Base-by-base conservation (phyloP, 148 eudicot species). In the Silene latifolia region DNA sequence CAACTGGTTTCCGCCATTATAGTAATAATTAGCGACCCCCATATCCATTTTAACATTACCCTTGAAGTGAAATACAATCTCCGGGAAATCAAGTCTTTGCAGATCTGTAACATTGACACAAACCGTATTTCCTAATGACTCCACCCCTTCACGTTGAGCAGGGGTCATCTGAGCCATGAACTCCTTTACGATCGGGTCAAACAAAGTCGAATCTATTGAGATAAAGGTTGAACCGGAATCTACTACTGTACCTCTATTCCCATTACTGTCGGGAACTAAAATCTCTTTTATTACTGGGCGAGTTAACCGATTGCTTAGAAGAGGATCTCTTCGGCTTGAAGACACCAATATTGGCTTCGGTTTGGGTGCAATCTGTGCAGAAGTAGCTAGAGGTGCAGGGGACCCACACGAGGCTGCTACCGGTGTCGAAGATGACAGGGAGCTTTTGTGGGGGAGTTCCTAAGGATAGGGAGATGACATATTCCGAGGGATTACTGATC, bases 191-290 rank as follows among this genome's bases (percentile, higher is more conserved):
- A 92, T 83, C 57, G 83, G 75, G 19, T 86, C 84, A 17, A 47
- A 83, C 12, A 86, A 72, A 18, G 73, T 56, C 9, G 44, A 47
- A 14, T 82, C 88, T 90, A 90, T 84, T 69, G 23, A 86, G 9
- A 92, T 92, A 61, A 88, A 80, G 2, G 95, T 85, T 1, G 92
- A 76, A 56, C 94, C 94, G 19, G 97, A 88, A 46, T 89, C 97
- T 0, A 92, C 75, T 18, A 92, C 85, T 0, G 87, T 83, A 15
- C 97, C 97, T 9, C 94, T 92, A 10, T 80, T 72, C 0, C 97
- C 97, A 15, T 61, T 63, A 0, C 69, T 42, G 0, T 80, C 83
- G 7, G 88, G 85, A 69, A 71, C 75, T 18, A 88, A 77, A 42
- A 54, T 74, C 48, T 48, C 64, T 59, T 59, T 59, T 9, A 21